These are phyloP conservation scores for Wickerhamomyces alni DNA, from an alignment of 805 yeast genomes.

Conservation along the genomic window DNA sequence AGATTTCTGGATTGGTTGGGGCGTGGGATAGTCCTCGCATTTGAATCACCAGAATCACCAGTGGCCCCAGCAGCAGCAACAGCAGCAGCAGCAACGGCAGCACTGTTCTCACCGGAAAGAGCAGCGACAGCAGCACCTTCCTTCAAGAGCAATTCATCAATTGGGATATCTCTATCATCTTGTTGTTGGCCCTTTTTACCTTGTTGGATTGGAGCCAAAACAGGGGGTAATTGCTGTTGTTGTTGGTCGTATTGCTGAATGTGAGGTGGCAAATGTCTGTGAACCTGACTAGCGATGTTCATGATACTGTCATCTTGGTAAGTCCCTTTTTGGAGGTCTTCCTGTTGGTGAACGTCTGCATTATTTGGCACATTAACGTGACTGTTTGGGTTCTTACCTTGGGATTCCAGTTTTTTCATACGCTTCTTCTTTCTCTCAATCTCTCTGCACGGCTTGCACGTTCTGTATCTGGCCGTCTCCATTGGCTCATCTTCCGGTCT, in stretches of 20 bases:
- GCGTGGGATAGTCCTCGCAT: slow-evolving; percentile 2
- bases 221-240: slow-evolving; percentile 3
- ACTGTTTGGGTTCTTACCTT: slow-evolving; percentile 6
- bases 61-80: not conserved
- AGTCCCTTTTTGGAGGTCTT: not conserved
- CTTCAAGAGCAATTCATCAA: slow-evolving; percentile 11
- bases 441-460: slow-evolving; percentile 25
- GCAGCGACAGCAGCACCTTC: slow-evolving; percentile 5
- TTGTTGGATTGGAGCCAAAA: slow-evolving; percentile 7
- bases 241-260: slow-evolving; percentile 3
- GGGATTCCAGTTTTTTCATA: slow-evolving; percentile 15
- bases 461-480: slow-evolving; percentile 25
- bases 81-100: not conserved
- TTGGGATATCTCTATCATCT: slow-evolving; percentile 12
- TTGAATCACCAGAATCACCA: not conserved
- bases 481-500: slow-evolving; percentile 23
- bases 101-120: slow-evolving; percentile 7
- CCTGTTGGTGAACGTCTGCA: slow-evolving; percentile 4
- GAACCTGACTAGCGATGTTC: slow-evolving; percentile 9
- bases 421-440: slow-evolving; percentile 21
- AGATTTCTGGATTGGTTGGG: slow-evolving; percentile 1
- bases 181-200: not conserved
- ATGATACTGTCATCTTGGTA: not conserved
- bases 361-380: slow-evolving; percentile 1
- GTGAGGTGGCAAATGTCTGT: slow-evolving; percentile 5